These are phyloP conservation scores for Vaccinium macrocarpon DNA, from an alignment of 148 eudicot species.

Conservation along the genomic window DNA sequence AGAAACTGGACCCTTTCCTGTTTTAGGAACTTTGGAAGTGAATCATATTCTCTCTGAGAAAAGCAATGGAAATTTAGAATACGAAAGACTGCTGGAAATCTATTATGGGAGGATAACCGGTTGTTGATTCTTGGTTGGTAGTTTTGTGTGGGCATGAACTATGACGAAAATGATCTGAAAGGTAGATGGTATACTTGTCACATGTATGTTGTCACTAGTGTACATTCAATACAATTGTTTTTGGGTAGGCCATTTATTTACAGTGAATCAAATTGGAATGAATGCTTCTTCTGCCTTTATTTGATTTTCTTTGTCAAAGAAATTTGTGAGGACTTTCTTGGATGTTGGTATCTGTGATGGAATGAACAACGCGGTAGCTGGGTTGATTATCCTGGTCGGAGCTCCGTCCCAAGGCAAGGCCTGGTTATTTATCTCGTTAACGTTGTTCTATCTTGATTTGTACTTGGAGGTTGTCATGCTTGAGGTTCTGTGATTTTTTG, in stretches of 20 bases:
- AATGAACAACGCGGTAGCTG: not conserved
- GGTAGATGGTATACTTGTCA: not conserved
- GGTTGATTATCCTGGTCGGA: not conserved
- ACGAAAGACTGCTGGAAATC: not conserved
- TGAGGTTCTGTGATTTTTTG: not conserved
- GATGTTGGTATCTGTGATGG: not conserved
- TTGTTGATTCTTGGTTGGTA: not conserved
- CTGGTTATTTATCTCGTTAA: not conserved
- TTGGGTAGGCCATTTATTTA: not conserved
- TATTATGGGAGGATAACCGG: not conserved
- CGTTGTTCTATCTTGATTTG: not conserved
- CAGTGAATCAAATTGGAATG: not conserved
- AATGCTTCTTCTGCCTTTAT: not conserved
- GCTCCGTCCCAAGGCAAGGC: not conserved
- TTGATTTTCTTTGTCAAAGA: not conserved
- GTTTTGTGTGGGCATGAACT: not conserved
- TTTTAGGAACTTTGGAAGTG: not conserved
- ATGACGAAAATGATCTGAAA: not conserved
- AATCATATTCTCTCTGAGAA: not conserved
- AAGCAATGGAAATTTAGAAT: not conserved
- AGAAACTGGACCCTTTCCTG: not conserved
- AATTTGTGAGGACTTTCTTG: not conserved
- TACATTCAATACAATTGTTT: not conserved
- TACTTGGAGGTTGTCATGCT: not conserved
- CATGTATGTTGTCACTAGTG: not conserved